phyloP scores from a whole-genome alignment of 176 grass and related monocot genomes.

The Aegilops tauschii region DNA sequence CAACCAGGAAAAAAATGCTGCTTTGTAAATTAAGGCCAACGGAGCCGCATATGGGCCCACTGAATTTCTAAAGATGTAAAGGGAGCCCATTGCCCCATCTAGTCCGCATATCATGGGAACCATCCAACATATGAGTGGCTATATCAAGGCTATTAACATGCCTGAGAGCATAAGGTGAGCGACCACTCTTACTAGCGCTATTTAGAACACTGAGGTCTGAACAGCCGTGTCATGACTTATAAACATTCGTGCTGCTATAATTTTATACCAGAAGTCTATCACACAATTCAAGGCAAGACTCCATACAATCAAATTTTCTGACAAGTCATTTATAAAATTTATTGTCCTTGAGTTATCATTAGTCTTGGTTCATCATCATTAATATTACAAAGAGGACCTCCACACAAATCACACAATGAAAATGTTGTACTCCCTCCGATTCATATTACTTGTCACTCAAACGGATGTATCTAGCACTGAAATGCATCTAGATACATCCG shows the following conservation, averaged over 20 bases:
- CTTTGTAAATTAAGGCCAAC: background rate
- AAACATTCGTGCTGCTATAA: background rate
- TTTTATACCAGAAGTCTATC: background rate
- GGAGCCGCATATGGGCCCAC: background rate
- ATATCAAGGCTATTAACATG: background rate
- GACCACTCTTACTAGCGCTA: background rate
- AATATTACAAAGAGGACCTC: background rate
- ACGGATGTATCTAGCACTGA: too few species aligned
- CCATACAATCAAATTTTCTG: background rate
- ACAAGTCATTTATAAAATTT: background rate
- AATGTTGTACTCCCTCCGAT: background rate
- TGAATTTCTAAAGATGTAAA: constrained; percentile 16
- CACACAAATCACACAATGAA: background rate
- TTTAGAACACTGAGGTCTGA: background rate
- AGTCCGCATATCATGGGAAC: background rate
- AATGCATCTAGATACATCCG: too few species aligned
- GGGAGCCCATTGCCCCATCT: background rate
- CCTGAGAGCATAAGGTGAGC: background rate
- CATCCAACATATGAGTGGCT: background rate
- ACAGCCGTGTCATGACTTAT: background rate
- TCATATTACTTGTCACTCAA: too few species aligned
- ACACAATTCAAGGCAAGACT: background rate
- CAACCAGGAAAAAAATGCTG: constrained; percentile 9
- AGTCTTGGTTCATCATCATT: background rate
- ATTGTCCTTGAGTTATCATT: background rate